Conservation (phyloP, 495 filamentous ascomycete genomes). For the Collariella sp. region DNA sequence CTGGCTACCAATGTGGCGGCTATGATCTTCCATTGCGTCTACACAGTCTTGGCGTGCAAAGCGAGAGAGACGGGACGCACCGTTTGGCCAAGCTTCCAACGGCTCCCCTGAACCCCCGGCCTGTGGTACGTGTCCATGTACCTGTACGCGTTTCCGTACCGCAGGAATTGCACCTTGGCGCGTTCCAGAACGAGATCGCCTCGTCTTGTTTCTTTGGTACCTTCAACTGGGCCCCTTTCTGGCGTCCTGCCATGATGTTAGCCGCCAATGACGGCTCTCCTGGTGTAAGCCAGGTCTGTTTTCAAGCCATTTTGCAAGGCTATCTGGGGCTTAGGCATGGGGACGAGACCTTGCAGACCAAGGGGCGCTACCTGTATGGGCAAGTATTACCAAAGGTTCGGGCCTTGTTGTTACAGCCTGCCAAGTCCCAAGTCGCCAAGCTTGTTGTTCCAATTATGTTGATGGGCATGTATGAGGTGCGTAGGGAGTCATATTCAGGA, state of each 20-base stretch:
- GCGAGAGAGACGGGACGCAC: neutral
- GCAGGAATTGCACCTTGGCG: neutral
- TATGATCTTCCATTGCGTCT: neutral
- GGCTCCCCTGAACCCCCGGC: neutral
- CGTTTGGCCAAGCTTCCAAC: neutral
- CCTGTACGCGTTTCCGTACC: neutral
- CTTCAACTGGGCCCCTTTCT: conserved; percentile 8
- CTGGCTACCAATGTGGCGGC: conserved; percentile 1
- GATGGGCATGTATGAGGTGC: neutral
- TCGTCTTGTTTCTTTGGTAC: conserved; percentile 1
- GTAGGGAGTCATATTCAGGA: too few relatives aligned
- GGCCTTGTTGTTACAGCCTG: neutral
- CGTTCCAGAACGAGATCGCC: neutral
- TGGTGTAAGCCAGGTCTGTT: neutral
- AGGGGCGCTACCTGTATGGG: neutral
- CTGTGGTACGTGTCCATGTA: too few relatives aligned
- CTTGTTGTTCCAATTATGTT: neutral
- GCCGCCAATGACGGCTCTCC: neutral
- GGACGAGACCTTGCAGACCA: neutral
- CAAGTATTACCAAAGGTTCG: neutral
- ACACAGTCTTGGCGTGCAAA: neutral
- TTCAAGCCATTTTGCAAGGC: neutral
- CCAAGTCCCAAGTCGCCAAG: neutral
- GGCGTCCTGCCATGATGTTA: neutral
- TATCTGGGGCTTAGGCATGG: neutral